These are phyloP conservation scores for Rhizopogon vesiculosus DNA, from an alignment of 768 basidiomycete species.

Conservation along the genomic window DNA sequence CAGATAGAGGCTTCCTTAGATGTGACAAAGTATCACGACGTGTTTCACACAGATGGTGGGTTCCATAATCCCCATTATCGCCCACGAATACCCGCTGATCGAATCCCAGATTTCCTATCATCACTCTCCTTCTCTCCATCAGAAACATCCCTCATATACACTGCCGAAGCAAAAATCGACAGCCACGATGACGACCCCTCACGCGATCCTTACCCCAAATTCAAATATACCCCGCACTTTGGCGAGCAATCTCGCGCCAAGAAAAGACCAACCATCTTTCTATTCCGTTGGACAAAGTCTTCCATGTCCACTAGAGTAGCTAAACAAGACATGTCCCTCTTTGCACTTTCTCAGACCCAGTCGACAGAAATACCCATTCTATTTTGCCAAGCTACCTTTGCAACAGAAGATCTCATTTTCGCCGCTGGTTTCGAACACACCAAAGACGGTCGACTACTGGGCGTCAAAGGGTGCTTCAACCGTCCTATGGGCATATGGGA, in stretches of 20 bases:
- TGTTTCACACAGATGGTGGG: constrained; percentile 61
- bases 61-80: neutral
- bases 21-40: constrained; percentile 53
- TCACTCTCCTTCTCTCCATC: constrained; percentile 51
- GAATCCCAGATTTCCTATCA: constrained; percentile 42
- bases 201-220: constrained; percentile 33
- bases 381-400: constrained; percentile 57
- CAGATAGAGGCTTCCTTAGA: constrained; percentile 43
- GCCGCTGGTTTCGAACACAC: constrained; percentile 62
- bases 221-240: constrained; percentile 52
- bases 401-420: constrained; percentile 37
- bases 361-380: constrained; percentile 20
- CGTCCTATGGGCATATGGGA: constrained; percentile 55
- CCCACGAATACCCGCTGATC: neutral
- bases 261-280: constrained; percentile 47
- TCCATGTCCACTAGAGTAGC: constrained; percentile 8
- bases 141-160: constrained; percentile 51
- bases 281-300: constrained; percentile 41
- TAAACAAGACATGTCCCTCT: constrained; percentile 5
- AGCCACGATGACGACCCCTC: constrained; percentile 14
- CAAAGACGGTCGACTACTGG: constrained; percentile 52
- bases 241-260: constrained; percentile 59
- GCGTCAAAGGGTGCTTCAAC: constrained; percentile 57
- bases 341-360: constrained; percentile 10
- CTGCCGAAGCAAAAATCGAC: constrained; percentile 47